phyloP scores from a whole-genome alignment of 2,329 filamentous ascomycete genomes.

The Aspergillus felis region DNA sequence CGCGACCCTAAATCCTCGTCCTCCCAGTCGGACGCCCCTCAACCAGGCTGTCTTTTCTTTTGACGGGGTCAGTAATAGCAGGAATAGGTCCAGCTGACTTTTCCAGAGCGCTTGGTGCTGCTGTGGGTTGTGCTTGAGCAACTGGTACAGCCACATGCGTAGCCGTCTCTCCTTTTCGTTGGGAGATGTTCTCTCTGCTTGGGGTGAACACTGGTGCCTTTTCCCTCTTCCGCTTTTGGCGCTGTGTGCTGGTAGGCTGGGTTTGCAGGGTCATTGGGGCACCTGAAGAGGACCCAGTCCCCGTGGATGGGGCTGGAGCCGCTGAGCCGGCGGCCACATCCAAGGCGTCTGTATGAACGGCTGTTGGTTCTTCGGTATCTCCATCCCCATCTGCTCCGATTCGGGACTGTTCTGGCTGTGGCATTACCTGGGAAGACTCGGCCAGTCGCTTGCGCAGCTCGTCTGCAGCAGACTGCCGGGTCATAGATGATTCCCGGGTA shows the following conservation, averaged over 20 bases:
- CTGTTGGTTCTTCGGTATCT: neutral
- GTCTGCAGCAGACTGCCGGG: conserved; percentile 25
- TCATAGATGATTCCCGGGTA: conserved; percentile 22
- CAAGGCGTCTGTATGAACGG: conserved; percentile 2
- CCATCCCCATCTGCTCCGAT: neutral
- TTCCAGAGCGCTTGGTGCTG: conserved; percentile 18
- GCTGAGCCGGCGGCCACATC: too few relatives aligned
- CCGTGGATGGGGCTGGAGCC: too few relatives aligned
- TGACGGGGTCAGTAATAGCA: conserved; percentile 15
- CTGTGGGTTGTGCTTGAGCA: conserved; percentile 10
- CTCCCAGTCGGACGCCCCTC: conserved; percentile 41
- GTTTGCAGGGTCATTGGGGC: too few relatives aligned
- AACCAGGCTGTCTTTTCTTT: conserved; percentile 31
- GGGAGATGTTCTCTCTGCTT: too few relatives aligned
- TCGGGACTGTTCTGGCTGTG: neutral
- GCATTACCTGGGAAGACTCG: conserved; percentile 26
- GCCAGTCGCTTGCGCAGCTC: conserved; percentile 33
- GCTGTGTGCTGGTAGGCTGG: too few relatives aligned
- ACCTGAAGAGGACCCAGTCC: too few relatives aligned
- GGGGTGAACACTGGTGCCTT: too few relatives aligned
- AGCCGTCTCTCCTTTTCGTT: too few relatives aligned
- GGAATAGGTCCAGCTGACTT: conserved; percentile 26
- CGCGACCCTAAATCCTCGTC: conserved; percentile 30
- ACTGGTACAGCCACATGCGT: conserved; percentile 1
- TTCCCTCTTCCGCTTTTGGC: too few relatives aligned